Base-by-base conservation (phyloP, 306 rosid genomes). In the Styphnolobium japonicum region DNA sequence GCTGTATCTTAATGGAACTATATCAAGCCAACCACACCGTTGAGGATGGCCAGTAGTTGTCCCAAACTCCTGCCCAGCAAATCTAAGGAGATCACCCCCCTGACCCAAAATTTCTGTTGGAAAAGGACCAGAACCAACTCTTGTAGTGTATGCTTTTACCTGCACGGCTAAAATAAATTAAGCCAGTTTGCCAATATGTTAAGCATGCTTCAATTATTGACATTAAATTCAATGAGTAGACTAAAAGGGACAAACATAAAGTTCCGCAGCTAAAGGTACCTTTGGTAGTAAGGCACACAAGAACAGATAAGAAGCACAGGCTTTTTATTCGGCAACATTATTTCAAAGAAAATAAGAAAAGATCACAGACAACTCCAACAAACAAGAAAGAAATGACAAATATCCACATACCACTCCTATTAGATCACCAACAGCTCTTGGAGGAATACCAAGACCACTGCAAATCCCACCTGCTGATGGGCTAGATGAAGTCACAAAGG, bases 401-500 rank as follows among this genome's bases (percentile, higher is more conserved):
- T 18, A 51, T 37, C 53, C 39, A 83, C 92, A 48, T 84, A 95
- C 99, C 92, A 95, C 99, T 81, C 99, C 99, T 22, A 95, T 81
- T 52, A 95, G 89, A 85, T 95, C 97, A 64, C 99, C 99, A n/a
- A 95, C 0, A 76, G 85, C 84, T 84, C 90, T 91, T 36, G 99
- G 98, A 76, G 99, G 96, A 56, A 93, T 95, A 48, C 99, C 99
- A 75, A 95, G 96, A 84, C 99, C 98, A 2, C 90, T 91, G 92
- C 96, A 95, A 76, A 95, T 95, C 67, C 99, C 99, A 48, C 99
- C 98, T 4, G 98, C 99, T 4, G 98, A 95, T 42, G 99, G 98
- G 83, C 92, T 93, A n/a, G 99, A 95, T 18, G 99, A 95, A 78
- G 97, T 95, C 56, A 95, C 98, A 84, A 91, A 95, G 10, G 98